A percentile compares a stretch with the other conserved stretches of the same genome.
Conservation (phyloP, 2,329 filamentous ascomycete species). For the Penicillium brasilianum region DNA sequence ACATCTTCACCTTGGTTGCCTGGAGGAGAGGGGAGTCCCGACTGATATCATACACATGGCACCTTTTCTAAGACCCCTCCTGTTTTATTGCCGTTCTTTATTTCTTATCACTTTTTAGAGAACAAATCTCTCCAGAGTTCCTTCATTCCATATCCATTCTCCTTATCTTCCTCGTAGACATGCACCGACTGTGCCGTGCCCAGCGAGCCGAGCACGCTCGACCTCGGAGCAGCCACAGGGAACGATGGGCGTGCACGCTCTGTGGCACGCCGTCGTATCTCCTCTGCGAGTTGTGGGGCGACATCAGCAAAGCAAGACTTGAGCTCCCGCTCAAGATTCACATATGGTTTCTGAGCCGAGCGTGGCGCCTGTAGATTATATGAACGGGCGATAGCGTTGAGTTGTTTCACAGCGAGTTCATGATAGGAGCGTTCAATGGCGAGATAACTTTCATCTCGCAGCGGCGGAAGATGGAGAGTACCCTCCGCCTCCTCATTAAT, state of each 20-base stretch:
- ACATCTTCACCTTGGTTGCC: neutral
- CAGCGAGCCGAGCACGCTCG: slow-evolving; percentile 67
- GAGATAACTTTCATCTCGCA: slow-evolving; percentile 81
- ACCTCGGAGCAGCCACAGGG: slow-evolving; percentile 33
- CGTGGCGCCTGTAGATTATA: slow-evolving; percentile 97
- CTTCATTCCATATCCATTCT: slow-evolving; percentile 78
- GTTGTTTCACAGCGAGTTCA: slow-evolving; percentile 72
- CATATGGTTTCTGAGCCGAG: slow-evolving; percentile 91
- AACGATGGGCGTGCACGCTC: slow-evolving; percentile 49
- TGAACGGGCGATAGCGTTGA: slow-evolving; percentile 79
- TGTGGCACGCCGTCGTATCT: slow-evolving; percentile 72
- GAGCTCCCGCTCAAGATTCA: slow-evolving; percentile 80
- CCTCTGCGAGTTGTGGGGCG: slow-evolving; percentile 73
- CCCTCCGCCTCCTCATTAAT: slow-evolving; percentile 23
- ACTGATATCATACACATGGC: neutral
- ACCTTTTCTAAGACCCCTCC: neutral
- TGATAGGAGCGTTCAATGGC: slow-evolving; percentile 74
- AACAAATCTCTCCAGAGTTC: slow-evolving; percentile 90
- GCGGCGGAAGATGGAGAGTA: slow-evolving; percentile 61
- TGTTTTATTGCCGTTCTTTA: slow-evolving; percentile 2
- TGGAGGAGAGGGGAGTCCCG: neutral
- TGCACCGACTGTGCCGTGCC: slow-evolving; percentile 53
- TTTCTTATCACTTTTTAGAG: slow-evolving; percentile 26
- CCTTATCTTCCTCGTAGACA: slow-evolving; percentile 74
- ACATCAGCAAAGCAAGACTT: slow-evolving; percentile 82